Evolutionary conservation across 2,329 filamentous ascomycete species (phyloP).

Genomic region (Elsinoe fawcettii): DNA sequence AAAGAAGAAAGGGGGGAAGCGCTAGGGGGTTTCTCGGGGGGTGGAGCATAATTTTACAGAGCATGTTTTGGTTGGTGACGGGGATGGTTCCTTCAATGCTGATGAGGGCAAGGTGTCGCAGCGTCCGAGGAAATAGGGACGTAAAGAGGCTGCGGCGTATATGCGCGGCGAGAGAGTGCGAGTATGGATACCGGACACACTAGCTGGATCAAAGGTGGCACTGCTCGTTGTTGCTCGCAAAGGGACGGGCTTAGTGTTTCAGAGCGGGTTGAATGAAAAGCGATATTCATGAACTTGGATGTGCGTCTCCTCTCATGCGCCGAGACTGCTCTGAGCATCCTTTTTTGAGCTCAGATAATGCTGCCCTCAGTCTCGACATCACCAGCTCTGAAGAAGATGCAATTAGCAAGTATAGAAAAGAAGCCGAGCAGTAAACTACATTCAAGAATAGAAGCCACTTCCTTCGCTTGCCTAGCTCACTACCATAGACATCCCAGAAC

Average conservation of each 20-base stretch:
- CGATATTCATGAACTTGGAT: no score
- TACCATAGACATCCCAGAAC: neutral
- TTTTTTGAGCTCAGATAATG: no score
- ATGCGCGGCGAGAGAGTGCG: neutral
- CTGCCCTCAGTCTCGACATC: no score
- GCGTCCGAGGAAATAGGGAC: conserved; percentile 5
- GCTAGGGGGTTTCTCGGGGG: neutral
- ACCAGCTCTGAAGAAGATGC: neutral
- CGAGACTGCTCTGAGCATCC: no score
- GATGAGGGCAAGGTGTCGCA: neutral
- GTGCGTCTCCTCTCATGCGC: no score
- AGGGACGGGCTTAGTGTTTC: neutral
- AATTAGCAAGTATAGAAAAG: neutral
- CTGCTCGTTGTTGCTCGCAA: neutral
- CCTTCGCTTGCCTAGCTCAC: neutral
- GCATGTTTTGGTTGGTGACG: no score
- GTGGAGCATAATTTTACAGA: no score
- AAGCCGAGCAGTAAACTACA: neutral
- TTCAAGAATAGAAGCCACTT: neutral
- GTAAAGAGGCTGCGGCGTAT: conserved; percentile 4
- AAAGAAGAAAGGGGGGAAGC: conserved; percentile 48
- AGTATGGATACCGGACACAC: neutral
- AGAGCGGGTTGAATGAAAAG: neutral
- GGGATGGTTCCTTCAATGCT: neutral
- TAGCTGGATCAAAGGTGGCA: neutral